A percentile compares a stretch with the other conserved stretches of the same genome.
phyloP scores from a whole-genome alignment of 345 rosid genomes.

The Physaria fendleri region DNA sequence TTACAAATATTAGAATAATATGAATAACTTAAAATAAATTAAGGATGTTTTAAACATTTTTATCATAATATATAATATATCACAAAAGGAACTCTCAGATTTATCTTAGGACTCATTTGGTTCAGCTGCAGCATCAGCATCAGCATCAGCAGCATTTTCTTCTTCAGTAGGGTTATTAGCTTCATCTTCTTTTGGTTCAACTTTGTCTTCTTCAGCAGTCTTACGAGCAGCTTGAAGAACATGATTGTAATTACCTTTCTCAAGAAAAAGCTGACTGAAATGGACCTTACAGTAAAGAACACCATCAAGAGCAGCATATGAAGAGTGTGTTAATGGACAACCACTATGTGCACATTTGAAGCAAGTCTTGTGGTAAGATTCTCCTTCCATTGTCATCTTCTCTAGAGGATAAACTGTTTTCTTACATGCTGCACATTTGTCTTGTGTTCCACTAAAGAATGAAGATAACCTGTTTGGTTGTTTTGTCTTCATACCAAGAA shows the following conservation, averaged over 20 bases:
- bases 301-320: conserved; percentile 85
- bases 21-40: neutral
- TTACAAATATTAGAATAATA: neutral
- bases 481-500: conserved; percentile 33
- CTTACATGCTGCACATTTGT: conserved; percentile 78
- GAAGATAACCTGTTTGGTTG: conserved; percentile 74
- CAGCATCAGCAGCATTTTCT: conserved; percentile 13
- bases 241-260: conserved; percentile 78
- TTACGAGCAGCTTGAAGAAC: conserved; percentile 43
- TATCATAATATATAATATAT: neutral
- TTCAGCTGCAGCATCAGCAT: conserved; percentile 5
- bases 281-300: conserved; percentile 89
- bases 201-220: conserved; percentile 27
- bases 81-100: neutral
- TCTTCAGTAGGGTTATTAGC: conserved; percentile 1
- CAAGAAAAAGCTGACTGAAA: conserved; percentile 85
- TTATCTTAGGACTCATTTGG: conserved; percentile 3
- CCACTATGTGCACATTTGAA: conserved; percentile 89
- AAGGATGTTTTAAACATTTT: neutral
- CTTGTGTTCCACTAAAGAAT: conserved; percentile 83
- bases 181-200: conserved; percentile 4
- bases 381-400: conserved; percentile 81
- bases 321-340: conserved; percentile 78
- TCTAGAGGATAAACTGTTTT: conserved; percentile 92
- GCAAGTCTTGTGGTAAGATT: conserved; percentile 85